These are phyloP conservation scores for Melampsora abietis-canadensis DNA, from an alignment of 1,284 basidiomycete species.

Conservation along the genomic window DNA sequence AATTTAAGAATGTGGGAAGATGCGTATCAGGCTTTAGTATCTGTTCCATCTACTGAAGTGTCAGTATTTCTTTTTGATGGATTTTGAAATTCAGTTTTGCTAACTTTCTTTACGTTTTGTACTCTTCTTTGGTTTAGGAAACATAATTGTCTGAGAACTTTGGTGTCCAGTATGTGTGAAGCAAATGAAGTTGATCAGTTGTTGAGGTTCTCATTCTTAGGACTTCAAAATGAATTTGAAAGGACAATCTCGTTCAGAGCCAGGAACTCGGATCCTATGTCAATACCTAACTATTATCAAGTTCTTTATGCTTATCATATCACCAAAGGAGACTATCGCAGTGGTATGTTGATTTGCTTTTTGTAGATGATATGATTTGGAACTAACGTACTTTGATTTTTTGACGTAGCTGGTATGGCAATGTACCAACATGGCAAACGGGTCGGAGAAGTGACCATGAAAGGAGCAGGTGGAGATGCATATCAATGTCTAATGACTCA, in stretches of 20 bases:
- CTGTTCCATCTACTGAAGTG: slow-evolving; percentile 27
- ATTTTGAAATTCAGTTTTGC: not conserved
- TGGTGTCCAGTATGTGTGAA: slow-evolving; percentile 89
- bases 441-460: slow-evolving; percentile 63
- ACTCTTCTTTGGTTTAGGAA: slow-evolving; percentile 59
- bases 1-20: slow-evolving; percentile 32
- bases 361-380: not conserved
- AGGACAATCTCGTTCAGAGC: slow-evolving; percentile 87
- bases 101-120: not conserved
- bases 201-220: slow-evolving; percentile 79
- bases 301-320: slow-evolving; percentile 95
- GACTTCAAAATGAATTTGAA: slow-evolving; percentile 82
- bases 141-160: slow-evolving; percentile 70
- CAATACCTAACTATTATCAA: slow-evolving; percentile 79
- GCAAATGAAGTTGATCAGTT: slow-evolving; percentile 73
- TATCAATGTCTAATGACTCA: slow-evolving; percentile 65
- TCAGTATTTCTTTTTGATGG: not conserved
- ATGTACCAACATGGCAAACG: slow-evolving; percentile 93
- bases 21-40: slow-evolving; percentile 27
- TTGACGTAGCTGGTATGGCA: slow-evolving; percentile 68
- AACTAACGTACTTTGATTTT: not conserved
- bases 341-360: slow-evolving; percentile 43
- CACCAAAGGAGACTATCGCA: slow-evolving; percentile 61
- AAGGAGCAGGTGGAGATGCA: slow-evolving; percentile 53
- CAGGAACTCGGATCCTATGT: slow-evolving; percentile 83